These are phyloP conservation scores for Dioscorea cayenensis DNA, from an alignment of 116 monocot genomes.

Conservation along the genomic window DNA sequence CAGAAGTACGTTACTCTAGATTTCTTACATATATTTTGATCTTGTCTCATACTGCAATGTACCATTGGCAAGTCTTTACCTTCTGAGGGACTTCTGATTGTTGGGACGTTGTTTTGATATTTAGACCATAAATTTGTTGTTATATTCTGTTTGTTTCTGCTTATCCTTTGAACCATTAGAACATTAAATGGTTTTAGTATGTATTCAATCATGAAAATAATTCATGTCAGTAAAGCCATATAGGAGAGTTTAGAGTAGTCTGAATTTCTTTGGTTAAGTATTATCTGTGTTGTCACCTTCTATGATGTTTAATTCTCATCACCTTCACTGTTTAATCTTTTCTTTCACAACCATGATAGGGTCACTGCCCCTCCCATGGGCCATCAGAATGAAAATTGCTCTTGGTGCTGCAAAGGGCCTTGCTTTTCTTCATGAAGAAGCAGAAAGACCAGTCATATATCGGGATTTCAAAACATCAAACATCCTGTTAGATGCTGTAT, in stretches of 20 bases:
- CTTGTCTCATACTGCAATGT: not conserved
- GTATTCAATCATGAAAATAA: not conserved
- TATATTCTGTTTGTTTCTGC: not conserved
- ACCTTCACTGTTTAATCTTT: not conserved
- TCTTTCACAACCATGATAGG: slow-evolving; percentile 15
- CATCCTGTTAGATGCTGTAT: slow-evolving; percentile 45
- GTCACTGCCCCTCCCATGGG: slow-evolving; percentile 43
- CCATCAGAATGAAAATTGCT: slow-evolving; percentile 52
- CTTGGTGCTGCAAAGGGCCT: slow-evolving; percentile 51
- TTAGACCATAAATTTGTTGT: not conserved
- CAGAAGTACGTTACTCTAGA: slow-evolving; percentile 24
- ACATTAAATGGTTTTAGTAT: not conserved
- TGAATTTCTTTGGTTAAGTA: no score
- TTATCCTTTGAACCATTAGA: not conserved
- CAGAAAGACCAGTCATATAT: slow-evolving; percentile 49
- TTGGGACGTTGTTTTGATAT: not conserved
- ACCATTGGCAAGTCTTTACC: not conserved
- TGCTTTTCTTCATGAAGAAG: slow-evolving; percentile 53
- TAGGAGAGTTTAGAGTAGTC: not conserved
- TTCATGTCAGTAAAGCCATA: not conserved
- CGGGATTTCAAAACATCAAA: slow-evolving; percentile 57
- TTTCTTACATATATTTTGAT: not conserved
- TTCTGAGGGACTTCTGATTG: not conserved
- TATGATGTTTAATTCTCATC: not conserved
- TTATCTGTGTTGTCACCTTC: no score